Evolutionary conservation across 2,329 filamentous ascomycete genomes (phyloP).

Genomic region (Diaporthe vexans): DNA sequence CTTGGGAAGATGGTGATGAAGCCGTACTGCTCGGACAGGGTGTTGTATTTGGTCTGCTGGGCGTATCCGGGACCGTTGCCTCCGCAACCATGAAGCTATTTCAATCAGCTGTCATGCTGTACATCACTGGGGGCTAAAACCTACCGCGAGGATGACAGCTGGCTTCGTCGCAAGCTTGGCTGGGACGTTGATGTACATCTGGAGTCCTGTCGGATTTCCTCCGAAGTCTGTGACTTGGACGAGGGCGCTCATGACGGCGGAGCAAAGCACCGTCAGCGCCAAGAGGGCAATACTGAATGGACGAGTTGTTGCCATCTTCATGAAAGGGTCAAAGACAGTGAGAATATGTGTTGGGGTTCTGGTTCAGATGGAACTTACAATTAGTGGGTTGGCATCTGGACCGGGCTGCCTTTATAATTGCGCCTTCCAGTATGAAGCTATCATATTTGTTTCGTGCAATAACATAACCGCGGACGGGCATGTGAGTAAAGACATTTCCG

Average conservation of each 20-base stretch:
- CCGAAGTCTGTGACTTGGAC: constrained; percentile 45
- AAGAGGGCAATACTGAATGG: neutral
- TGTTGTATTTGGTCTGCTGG: constrained; percentile 57
- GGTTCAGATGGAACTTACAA: neutral
- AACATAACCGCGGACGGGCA: neutral
- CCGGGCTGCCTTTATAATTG: neutral
- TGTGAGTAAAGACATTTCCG: neutral
- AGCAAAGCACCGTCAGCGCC: neutral
- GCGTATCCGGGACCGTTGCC: constrained; percentile 60
- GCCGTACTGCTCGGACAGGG: constrained; percentile 49
- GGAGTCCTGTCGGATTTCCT: constrained; percentile 54
- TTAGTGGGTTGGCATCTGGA: no score
- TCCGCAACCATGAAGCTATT: constrained; percentile 59
- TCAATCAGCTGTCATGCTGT: neutral
- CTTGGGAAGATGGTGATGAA: constrained; percentile 62
- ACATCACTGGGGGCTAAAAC: neutral
- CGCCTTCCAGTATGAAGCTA: neutral
- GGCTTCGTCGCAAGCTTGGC: constrained; percentile 54
- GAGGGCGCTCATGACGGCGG: neutral
- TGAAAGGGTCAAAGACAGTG: no score
- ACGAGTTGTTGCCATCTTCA: neutral
- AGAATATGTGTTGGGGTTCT: neutral
- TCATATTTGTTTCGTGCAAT: neutral
- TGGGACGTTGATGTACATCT: constrained; percentile 58
- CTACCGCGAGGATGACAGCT: constrained; percentile 58